Evolutionary conservation across 441 rosid genomes (phyloP).

Genomic region (Erodium trifolium): DNA sequence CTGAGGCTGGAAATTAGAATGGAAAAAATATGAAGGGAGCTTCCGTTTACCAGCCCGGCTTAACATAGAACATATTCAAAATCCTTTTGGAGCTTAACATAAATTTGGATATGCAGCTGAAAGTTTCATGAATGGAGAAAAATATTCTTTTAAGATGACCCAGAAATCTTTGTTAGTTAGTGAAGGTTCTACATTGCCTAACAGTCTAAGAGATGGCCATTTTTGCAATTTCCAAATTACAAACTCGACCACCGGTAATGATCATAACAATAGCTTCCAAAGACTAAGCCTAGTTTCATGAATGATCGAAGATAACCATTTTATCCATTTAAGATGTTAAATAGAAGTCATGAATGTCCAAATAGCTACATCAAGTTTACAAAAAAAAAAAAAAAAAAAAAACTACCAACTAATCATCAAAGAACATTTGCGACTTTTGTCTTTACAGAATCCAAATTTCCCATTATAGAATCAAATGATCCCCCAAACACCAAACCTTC

Average conservation of each 20-base stretch:
- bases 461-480: constrained; percentile 1
- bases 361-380: not conserved
- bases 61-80: not conserved
- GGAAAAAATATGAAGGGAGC: not conserved
- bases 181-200: not conserved
- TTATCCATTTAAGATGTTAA: not conserved
- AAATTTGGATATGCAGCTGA: not conserved
- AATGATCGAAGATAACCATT: not conserved
- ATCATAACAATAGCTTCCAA: constrained; percentile 1
- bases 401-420: not conserved
- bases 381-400: not conserved
- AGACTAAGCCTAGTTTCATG: constrained; percentile 3
- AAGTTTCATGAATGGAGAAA: not conserved
- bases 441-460: not conserved
- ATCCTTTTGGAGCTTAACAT: not conserved
- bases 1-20: constrained; percentile 30
- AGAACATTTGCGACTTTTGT: not conserved
- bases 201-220: not conserved
- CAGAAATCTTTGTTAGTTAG: not conserved
- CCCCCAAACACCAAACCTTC: not conserved
- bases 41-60: not conserved
- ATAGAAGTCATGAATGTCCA: not conserved
- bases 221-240: not conserved
- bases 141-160: not conserved
- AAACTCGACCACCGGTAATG: not conserved